Conservation (phyloP, 371 early-diverging fungal genomes). For the Syncephalastrum racemosum region DNA sequence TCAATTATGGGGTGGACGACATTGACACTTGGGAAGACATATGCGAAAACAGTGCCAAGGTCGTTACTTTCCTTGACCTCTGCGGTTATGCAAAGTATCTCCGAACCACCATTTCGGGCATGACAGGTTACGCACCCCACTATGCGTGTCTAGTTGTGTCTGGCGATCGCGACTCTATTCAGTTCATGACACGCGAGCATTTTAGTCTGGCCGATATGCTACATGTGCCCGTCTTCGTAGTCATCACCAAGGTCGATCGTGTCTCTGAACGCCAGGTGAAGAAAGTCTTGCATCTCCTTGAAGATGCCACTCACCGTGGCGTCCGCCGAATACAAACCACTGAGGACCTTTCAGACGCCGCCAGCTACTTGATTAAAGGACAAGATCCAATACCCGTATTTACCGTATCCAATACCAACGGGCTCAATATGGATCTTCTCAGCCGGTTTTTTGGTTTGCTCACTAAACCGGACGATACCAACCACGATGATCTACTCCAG, state of each 20-base stretch:
- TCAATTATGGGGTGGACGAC: conserved; percentile 52
- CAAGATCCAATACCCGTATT: conserved; percentile 79
- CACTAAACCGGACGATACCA: conserved; percentile 40
- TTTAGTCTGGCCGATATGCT: conserved; percentile 81
- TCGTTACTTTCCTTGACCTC: conserved; percentile 86
- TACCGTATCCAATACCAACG: conserved; percentile 86
- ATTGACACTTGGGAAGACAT: conserved; percentile 78
- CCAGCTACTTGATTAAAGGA: conserved; percentile 57
- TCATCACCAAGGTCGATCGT: conserved; percentile 89
- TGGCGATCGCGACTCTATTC: conserved; percentile 77
- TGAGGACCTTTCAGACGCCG: conserved; percentile 70
- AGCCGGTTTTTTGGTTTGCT: conserved; percentile 74
- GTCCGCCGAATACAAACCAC: conserved; percentile 47
- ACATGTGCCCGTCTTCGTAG: conserved; percentile 82
- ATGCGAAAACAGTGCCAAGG: conserved; percentile 72
- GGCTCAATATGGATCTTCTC: conserved; percentile 76
- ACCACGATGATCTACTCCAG: conserved; percentile 37
- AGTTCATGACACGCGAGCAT: conserved; percentile 92
- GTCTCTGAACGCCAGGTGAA: conserved; percentile 83
- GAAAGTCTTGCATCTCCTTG: conserved; percentile 39
- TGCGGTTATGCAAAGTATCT: conserved; percentile 91
- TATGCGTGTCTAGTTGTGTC: conserved; percentile 87
- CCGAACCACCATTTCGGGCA: conserved; percentile 88
- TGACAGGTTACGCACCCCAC: conserved; percentile 88
- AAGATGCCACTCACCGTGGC: conserved; percentile 28